Percentiles rank a stretch among this genome's conserved stretches.
These are phyloP conservation scores for Neofusicoccum sp. DNA, from an alignment of 2,329 filamentous ascomycete genomes.

Conservation along the genomic window DNA sequence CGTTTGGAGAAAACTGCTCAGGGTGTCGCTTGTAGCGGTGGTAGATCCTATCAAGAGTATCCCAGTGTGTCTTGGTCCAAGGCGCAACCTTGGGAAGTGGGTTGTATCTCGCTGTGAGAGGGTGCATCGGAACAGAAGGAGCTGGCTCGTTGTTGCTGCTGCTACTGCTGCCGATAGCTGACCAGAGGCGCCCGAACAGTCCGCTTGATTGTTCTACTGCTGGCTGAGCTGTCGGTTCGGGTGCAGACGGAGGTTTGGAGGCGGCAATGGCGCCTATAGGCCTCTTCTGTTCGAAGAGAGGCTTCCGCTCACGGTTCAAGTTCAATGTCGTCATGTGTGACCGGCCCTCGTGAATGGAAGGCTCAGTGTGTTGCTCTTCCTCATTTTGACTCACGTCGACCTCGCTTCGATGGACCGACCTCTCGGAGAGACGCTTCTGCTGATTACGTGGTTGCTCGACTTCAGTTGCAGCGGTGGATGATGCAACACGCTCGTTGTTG, in stretches of 20 bases:
- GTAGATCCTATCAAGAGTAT: constrained; percentile 37
- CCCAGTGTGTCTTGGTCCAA: constrained; percentile 42
- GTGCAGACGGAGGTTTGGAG: background rate
- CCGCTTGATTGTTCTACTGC: constrained; percentile 21
- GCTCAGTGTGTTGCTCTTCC: background rate
- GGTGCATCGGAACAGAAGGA: constrained; percentile 26
- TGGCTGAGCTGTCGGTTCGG: background rate
- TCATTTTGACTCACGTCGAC: constrained; percentile 28
- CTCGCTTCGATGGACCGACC: constrained; percentile 2
- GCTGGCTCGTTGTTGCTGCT: constrained; percentile 16
- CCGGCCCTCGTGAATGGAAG: background rate
- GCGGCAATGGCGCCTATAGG: background rate
- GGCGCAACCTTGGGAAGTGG: constrained; percentile 36
- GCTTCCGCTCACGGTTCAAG: background rate
- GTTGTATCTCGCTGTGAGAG: constrained; percentile 24
- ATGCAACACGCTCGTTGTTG: background rate
- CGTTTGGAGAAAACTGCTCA: constrained; percentile 27
- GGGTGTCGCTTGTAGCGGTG: constrained; percentile 32
- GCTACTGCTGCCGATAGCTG: constrained; percentile 22
- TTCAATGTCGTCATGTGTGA: constrained; percentile 2
- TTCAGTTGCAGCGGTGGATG: background rate
- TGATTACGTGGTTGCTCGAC: background rate
- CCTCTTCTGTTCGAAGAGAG: background rate
- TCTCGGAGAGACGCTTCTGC: background rate
- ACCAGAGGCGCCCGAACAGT: constrained; percentile 25